Percentiles rank a stretch among this genome's conserved stretches.
phyloP scores from a whole-genome alignment of 129 eudicot genomes.

The Centella asiatica region DNA sequence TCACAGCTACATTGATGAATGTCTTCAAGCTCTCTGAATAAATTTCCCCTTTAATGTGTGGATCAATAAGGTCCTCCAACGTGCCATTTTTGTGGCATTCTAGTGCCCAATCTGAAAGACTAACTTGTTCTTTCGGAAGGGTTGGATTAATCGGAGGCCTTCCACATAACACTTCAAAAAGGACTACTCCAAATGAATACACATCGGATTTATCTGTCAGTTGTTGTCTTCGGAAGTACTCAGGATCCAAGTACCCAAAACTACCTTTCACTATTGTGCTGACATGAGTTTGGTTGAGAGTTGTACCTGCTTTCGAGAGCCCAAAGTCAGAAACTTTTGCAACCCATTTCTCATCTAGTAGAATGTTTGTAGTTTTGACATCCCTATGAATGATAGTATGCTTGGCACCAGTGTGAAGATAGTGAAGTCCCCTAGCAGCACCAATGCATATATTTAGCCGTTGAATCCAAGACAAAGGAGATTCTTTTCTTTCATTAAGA shows the following conservation, averaged over 20 bases:
- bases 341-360: no score
- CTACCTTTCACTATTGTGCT: no score
- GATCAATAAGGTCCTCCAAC: slow-evolving; percentile 36
- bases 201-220: no score
- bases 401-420: slow-evolving; percentile 50
- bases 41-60: slow-evolving; percentile 32
- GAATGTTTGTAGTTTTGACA: slow-evolving; percentile 56
- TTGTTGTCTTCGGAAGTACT: slow-evolving; percentile 39
- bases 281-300: slow-evolving; percentile 34
- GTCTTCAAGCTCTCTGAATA: slow-evolving; percentile 30
- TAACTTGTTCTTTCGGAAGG: slow-evolving; percentile 36
- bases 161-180: no score
- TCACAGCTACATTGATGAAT: slow-evolving; percentile 31
- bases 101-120: slow-evolving; percentile 43
- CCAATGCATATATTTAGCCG: slow-evolving; percentile 42
- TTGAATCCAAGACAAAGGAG: slow-evolving; percentile 38
- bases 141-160: slow-evolving; percentile 31
- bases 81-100: slow-evolving; percentile 18
- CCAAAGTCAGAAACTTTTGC: slow-evolving; percentile 75
- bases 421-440: slow-evolving; percentile 48
- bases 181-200: no score
- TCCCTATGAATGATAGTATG: slow-evolving; percentile 52
- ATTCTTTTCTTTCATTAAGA: slow-evolving; percentile 25
- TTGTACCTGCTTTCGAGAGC: slow-evolving; percentile 43
- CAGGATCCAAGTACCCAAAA: no score